Evolutionary conservation across 164 flowering plant species (phyloP).

Genomic region (Umbellularia californica): DNA sequence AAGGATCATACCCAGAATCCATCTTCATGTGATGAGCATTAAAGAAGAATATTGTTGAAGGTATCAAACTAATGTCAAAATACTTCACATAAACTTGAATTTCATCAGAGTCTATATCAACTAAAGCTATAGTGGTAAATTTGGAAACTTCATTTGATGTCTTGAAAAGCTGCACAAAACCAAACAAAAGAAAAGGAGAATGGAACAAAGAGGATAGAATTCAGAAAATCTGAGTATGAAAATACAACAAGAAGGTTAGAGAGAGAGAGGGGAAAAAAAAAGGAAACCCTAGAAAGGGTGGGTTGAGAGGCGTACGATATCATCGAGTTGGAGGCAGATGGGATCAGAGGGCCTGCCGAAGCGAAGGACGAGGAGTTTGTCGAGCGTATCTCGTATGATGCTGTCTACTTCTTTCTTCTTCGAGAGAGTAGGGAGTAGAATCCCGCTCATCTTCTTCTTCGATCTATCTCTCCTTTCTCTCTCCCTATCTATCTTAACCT

Average conservation of each 20-base stretch:
- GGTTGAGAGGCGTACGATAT: constrained; percentile 41
- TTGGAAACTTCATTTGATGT: constrained; percentile 77
- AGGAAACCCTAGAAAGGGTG: neutral
- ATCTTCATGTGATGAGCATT: constrained; percentile 99
- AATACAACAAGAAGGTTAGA: neutral
- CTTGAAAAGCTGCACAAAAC: constrained; percentile 54
- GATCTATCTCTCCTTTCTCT: neutral
- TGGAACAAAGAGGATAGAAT: neutral
- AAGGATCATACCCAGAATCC: constrained; percentile 78
- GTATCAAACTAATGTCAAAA: constrained; percentile 74
- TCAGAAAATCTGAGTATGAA: neutral
- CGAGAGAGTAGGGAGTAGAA: constrained; percentile 42
- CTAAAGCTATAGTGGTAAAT: constrained; percentile 67
- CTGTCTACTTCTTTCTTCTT: constrained; percentile 74
- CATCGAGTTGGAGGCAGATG: constrained; percentile 82
- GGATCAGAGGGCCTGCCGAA: constrained; percentile 79
- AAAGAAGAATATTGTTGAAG: constrained; percentile 91
- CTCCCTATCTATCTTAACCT: too few relatives aligned
- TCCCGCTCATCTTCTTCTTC: constrained; percentile 45
- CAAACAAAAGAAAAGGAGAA: neutral
- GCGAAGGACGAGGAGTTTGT: constrained; percentile 90
- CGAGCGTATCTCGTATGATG: constrained; percentile 82
- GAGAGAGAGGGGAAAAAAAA: neutral
- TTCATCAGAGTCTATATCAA: constrained; percentile 77
- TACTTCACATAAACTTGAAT: constrained; percentile 85